phyloP scores from a whole-genome alignment of 2,329 filamentous ascomycete species.

The Phialocephala subalpina region DNA sequence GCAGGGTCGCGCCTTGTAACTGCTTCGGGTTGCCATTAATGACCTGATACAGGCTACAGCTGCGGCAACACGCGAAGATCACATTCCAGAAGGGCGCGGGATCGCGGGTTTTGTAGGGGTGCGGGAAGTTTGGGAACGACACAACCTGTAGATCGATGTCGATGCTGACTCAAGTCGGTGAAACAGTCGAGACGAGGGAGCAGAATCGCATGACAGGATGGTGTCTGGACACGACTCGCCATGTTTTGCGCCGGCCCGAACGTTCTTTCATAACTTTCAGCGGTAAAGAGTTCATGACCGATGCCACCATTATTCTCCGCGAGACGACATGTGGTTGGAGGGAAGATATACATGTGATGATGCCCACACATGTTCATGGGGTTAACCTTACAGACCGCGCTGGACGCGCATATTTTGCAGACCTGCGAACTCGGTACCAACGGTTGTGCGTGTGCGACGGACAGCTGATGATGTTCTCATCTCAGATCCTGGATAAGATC shows the following conservation, averaged over 20 bases:
- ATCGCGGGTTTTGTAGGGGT: constrained; percentile 2
- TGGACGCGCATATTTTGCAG: neutral
- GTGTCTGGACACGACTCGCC: neutral
- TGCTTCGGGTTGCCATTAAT: neutral
- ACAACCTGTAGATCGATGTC: neutral
- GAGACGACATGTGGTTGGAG: neutral
- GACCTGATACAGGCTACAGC: constrained; percentile 6
- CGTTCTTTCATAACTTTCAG: neutral
- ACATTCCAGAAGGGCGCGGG: constrained; percentile 5
- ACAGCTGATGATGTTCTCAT: constrained; percentile 2
- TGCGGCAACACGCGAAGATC: neutral
- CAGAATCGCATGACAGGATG: neutral
- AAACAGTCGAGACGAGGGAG: neutral
- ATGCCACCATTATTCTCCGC: neutral
- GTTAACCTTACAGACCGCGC: neutral
- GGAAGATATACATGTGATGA: neutral
- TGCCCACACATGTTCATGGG: neutral
- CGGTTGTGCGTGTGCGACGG: neutral
- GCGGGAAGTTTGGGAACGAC: neutral
- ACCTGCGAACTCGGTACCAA: neutral
- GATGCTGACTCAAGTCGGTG: constrained; percentile 1
- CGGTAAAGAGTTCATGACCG: neutral
- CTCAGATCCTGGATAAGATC: neutral
- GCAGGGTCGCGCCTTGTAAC: neutral
- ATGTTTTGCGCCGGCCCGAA: neutral